Base-by-base conservation (phyloP, 768 basidiomycete species). In the Mycena metata region DNA sequence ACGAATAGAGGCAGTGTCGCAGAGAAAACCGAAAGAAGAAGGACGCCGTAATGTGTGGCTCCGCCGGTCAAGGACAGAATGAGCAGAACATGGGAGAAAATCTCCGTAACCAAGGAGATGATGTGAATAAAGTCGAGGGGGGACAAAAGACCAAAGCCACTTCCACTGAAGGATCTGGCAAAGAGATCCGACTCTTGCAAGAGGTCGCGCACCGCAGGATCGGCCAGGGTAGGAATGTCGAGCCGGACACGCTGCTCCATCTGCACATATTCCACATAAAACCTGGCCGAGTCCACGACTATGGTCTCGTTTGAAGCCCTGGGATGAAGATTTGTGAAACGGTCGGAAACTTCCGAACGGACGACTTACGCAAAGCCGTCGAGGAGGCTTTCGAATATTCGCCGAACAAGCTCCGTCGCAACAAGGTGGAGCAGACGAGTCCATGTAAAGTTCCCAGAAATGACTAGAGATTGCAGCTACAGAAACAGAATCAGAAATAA, bases 121-220 rank as follows among this genome's bases (percentile, higher is more conserved):
- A 94, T 82, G 72, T 91, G 90, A 73, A 94, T 83, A 71, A 93
- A 88, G 75, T 95, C 93, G 63, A 94, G 85, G 10, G 93, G 94
- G 3, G 92, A 93, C 72, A 94, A 83, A 35, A 94, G 84, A 17
- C 93, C 93, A 76, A 95, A 93, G 13, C 91, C 87, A 42, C 90
- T 87, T 47, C 91, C 91, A 72, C 85, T 87, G 78, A 95, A 94
- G 13, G 94, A 95, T 66, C 91, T 87, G 47, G 91, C 91, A 75
- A 95, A 95, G 39, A 93, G 84, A 75, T 95, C 94, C 43, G 94
- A 92, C 79, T 95, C 93, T 67, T 92, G 90, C n/a, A 95, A 83
- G 47, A 95, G 86, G 75, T 94, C 92, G 66, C 91, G 90, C 24
- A 91, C 83, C 66, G 82, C 76, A 54, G 93, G 90, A 74, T 94